These are phyloP conservation scores for Conoideocrella luteorostrata DNA, from an alignment of 2,329 filamentous ascomycete genomes.

Conservation along the genomic window DNA sequence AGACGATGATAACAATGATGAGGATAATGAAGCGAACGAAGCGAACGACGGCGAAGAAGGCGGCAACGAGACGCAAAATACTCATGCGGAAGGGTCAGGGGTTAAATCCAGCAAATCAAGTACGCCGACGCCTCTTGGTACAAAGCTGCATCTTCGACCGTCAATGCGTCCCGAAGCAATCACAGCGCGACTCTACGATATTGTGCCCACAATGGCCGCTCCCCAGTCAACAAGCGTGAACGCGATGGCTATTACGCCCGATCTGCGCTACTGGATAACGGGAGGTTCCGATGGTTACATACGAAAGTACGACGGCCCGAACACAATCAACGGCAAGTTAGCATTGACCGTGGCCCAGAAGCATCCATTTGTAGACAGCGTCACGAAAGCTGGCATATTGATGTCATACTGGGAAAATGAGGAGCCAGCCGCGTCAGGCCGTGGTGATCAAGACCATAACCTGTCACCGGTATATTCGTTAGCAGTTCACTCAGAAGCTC, in stretches of 20 bases:
- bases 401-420: slow-evolving; percentile 99
- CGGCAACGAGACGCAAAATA: slow-evolving; percentile 19
- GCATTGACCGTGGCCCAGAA: slow-evolving; percentile 90
- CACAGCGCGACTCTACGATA: slow-evolving; percentile 78
- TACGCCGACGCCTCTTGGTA: slow-evolving; percentile 18
- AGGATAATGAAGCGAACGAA: slow-evolving; percentile 31
- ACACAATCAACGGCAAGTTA: slow-evolving; percentile 90
- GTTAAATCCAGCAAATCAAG: slow-evolving; percentile 18
- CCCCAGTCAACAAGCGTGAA: slow-evolving; percentile 96
- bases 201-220: slow-evolving; percentile 93
- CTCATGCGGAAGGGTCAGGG: slow-evolving; percentile 11
- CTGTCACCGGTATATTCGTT: slow-evolving; percentile 93
- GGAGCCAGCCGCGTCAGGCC: slow-evolving; percentile 50
- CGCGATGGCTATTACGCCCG: slow-evolving; percentile 81
- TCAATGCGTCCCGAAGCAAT: slow-evolving; percentile 71
- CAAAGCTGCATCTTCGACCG: slow-evolving; percentile 37
- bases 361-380: slow-evolving; percentile 95
- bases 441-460: slow-evolving; percentile 50
- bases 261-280: slow-evolving; percentile 91
- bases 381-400: slow-evolving; percentile 88
- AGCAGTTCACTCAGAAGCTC: slow-evolving; percentile 78
- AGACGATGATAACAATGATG: slow-evolving; percentile 27
- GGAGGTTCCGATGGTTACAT: slow-evolving; percentile 94
- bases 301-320: slow-evolving; percentile 90
- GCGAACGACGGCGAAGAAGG: slow-evolving; percentile 37